Base-by-base conservation (phyloP, 2,329 filamentous ascomycete species). In the Diplodia corticola region DNA sequence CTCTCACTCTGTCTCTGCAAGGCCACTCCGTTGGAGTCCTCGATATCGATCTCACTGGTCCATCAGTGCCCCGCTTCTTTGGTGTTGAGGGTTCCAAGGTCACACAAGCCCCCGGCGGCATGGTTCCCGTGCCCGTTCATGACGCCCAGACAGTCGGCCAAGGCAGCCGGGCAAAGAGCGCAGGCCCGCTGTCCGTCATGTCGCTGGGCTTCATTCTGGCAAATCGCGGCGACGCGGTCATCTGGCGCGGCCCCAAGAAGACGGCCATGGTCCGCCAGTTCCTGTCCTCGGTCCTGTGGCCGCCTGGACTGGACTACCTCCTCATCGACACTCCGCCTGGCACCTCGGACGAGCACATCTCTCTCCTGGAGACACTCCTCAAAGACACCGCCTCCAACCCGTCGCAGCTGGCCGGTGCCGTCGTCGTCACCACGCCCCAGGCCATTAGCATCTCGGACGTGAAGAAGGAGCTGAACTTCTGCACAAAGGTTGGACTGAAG, bases 201-300 rank as follows among this genome's bases (percentile, higher is more conserved):
- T 97, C 92, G 65, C 83, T 99, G 1, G 95, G 93, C 2, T 98
- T 99, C 73, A 85, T 99, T 6, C 85, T 99, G 5, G 88, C 89
- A 3, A 87, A 88, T 68, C 84, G 94, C 71, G 91, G 91, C 69
- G 93, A 97, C 72, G 94, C 95, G 0, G 93, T 99, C 0, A 95
- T 99, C 46, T 99, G 95, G 95, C 88, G 95, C 63, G 95, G 95
- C 0, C 95, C 95, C 2, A 99, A 99, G 80, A 99, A 99, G 82
- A 99, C 95, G 4, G 95, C 95, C 60, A 99, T 99, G 95, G 92
- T 99, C 67, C 88, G 93, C 48, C 95, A 99, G 77, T 99, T 99
- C 75, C 83, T 99, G 30, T 90, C 91, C 1, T 93, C 97, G 74
- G 93, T 97, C 4, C 84, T 92, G 33, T 98, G 95, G 95, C 86